Percentiles rank a stretch among this genome's conserved stretches.
These are phyloP conservation scores for Nannochloropsis gaditana DNA, from an alignment of 108 stramenopile genomes.

Conservation along the genomic window DNA sequence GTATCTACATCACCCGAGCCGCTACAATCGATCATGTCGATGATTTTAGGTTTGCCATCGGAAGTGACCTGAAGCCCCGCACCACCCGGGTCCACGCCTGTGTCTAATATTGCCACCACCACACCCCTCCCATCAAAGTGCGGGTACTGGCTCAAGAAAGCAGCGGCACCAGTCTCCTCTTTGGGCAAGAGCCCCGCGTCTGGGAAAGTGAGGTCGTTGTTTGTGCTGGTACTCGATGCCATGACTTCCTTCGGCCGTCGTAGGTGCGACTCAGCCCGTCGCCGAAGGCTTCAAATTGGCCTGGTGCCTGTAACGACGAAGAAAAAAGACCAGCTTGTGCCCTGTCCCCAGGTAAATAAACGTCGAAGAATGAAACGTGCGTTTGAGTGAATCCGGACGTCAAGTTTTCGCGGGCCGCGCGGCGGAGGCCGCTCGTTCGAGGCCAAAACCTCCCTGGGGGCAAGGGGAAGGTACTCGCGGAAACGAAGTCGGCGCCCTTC, in stretches of 20 bases:
- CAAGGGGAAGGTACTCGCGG: too few species aligned
- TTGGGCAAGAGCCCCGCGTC: slow-evolving; percentile 39
- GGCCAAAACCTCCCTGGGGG: too few species aligned
- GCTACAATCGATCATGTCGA: slow-evolving; percentile 79
- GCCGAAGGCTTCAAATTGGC: too few species aligned
- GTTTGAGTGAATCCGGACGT: too few species aligned
- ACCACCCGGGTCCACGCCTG: slow-evolving; percentile 79
- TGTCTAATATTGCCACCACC: slow-evolving; percentile 75
- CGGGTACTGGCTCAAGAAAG: slow-evolving; percentile 30
- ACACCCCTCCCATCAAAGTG: slow-evolving; percentile 68
- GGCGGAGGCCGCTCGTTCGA: too few species aligned
- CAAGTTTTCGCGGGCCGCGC: too few species aligned
- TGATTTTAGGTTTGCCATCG: slow-evolving; percentile 60
- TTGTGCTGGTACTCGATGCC: not conserved
- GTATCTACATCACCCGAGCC: slow-evolving; percentile 80
- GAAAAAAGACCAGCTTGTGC: too few species aligned
- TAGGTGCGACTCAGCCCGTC: too few species aligned
- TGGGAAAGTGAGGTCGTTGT: slow-evolving; percentile 20
- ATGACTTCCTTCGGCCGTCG: not conserved
- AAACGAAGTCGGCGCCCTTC: too few species aligned
- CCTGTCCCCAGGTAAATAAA: too few species aligned
- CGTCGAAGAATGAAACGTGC: too few species aligned
- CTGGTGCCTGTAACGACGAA: too few species aligned
- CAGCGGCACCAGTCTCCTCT: slow-evolving; percentile 42
- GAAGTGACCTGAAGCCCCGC: slow-evolving; percentile 63